Evolutionary conservation across 345 rosid species (phyloP).

Genomic region (Balakata baccata): DNA sequence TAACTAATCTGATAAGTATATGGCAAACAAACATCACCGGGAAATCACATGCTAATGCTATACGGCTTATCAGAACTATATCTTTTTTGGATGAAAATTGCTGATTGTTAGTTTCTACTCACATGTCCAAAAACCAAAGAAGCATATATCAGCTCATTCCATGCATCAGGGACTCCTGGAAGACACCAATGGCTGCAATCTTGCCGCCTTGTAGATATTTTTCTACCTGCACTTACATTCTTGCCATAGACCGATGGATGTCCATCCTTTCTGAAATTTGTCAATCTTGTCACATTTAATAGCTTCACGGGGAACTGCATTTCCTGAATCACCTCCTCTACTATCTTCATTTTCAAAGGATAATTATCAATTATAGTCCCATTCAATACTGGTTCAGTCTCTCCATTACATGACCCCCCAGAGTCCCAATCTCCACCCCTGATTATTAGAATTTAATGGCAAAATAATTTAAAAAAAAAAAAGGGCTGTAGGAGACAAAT

Average conservation of each 20-base stretch:
- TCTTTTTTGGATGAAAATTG: background rate
- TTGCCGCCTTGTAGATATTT: slow-evolving; percentile 24
- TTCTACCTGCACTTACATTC: slow-evolving; percentile 15
- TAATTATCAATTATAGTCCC: slow-evolving; percentile 60
- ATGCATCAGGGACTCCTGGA: slow-evolving; percentile 88
- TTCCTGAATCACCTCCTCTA: slow-evolving; percentile 64
- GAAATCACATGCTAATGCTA: too few species aligned
- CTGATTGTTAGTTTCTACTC: background rate
- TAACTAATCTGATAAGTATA: too few species aligned
- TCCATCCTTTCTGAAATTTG: slow-evolving; percentile 89
- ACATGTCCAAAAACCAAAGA: slow-evolving; percentile 41
- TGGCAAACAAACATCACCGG: too few species aligned
- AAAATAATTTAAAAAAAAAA: background rate
- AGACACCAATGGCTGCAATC: slow-evolving; percentile 99
- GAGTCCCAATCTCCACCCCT: slow-evolving; percentile 99
- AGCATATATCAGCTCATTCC: slow-evolving; percentile 90
- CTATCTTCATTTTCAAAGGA: slow-evolving; percentile 85
- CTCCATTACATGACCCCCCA: slow-evolving; percentile 86
- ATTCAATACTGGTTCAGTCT: slow-evolving; percentile 55
- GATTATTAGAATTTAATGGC: slow-evolving; percentile 14
- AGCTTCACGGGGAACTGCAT: slow-evolving; percentile 58
- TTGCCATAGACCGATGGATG: slow-evolving; percentile 83
- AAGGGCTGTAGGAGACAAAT: background rate
- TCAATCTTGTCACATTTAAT: slow-evolving; percentile 74
- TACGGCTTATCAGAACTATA: background rate